Base-by-base conservation (phyloP, 345 rosid species). In the Punica granatum region DNA sequence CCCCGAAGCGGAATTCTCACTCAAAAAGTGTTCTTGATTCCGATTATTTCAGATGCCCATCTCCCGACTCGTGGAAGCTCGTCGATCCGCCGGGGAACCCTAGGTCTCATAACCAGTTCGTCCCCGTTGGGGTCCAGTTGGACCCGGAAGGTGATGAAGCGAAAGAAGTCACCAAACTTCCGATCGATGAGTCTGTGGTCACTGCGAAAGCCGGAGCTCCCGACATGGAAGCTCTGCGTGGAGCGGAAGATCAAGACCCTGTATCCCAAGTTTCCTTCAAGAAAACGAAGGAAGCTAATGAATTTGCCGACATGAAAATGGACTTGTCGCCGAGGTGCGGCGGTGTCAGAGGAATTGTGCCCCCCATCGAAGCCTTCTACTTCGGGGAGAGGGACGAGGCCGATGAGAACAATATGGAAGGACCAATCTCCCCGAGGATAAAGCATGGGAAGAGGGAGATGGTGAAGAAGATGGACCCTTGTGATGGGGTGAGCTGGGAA, bases 271-370 rank as follows among this genome's bases (percentile, higher is more conserved):
- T 90, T 72, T 88, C 83, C 92, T 92, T 90, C 83, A 84, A 81
- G 86, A 88, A 82, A 77, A 77, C 73, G 76, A 76, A 70, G 79
- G 84, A 79, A 84, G 88, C 85, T 78, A 80, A 88, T 78, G 80
- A 93, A 93, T 93, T 86, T 71, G 92, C 75, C 94, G 98, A 93
- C 97, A 87, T 86, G 92, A 92, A 80, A 84, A 21, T 89, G 87
- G 91, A 82, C 78, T 75, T 86, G 26, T 88, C 89, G 80, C 80
- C 87, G 58, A 70, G 73, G 59, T 49, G 67, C 3, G 81, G 68
- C 42, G 75, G 76, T 2, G 64, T 60, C 67, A 34, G 32, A 33
- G 58, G 61, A 28, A 34, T 68, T 5, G 43, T 70, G 34, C 79
- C 81, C 60, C 82, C 78, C 49, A 66, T 82, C 61, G 91, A 85